Evolutionary conservation across 2,329 filamentous ascomycete genomes (phyloP), one percentile per base, ranked within the genome.

Genomic region (Periconia macrospinosa): DNA sequence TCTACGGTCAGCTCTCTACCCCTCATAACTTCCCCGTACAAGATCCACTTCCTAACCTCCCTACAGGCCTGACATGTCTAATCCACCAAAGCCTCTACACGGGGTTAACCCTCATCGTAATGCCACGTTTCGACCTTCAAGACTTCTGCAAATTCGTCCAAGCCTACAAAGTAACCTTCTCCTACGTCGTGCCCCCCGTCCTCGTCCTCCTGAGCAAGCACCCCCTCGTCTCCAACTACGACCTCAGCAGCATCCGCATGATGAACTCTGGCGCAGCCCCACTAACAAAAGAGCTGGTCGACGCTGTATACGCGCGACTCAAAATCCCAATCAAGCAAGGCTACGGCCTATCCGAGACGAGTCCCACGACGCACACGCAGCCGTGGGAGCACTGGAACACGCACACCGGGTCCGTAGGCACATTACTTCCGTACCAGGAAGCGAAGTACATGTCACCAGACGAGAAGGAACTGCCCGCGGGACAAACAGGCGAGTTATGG

Each of bases 211-310:
- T 97, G 1, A 84, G 87, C 59, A 96, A 96, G 72, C 84, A 90
- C 62, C 91, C 92, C 0, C 68, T 86, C 2, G 86, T 96, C 8
- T 82, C 83, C 49, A 89, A 91, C 58, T 96, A 95, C 75, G 86
- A 97, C 71, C 79, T 97, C 41, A 86, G 84, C 15, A 86, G 83
- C 5, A 68, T 97, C 20, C 87, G 89, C 44, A 92, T 92, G 84
- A 80, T 96, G 79, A 94, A 92, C 75, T 92, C 86, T 0, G 93
- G 90, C 20, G 93, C 92, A 0, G 92, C 93, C 0, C 93, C 93
- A 0, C 78, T 97, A 41, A 93, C 91, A 0, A 78, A 80, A 30
- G 91, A 96, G 58, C 82, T 97, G 2, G 89, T 93, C 1, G 85
- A 91, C 51, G 83, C 85, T 9, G 84, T 94, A 2, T 90, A 90